Evolutionary conservation across 345 rosid genomes (phyloP), one percentile per base, ranked within the genome.

Genomic region (Theobroma cacao): DNA sequence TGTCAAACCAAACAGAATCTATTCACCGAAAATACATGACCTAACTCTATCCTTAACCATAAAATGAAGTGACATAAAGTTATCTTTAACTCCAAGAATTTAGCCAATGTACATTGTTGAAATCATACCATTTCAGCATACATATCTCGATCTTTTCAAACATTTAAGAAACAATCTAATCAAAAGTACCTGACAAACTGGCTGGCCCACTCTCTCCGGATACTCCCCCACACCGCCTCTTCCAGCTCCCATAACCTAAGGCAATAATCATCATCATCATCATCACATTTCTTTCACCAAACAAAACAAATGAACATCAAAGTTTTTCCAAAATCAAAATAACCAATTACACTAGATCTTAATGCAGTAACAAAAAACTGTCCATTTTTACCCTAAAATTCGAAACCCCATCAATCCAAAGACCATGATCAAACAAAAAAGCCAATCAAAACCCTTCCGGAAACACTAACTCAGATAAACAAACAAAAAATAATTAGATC

Each of bases 141-240:
- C 20, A 48, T 2, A 64, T 14, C 75, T 59, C 43, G 38, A 71
- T 69, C 26, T 74, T 53, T n/a, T 31, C 59, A 50, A 52, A 34
- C 59, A 48, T 47, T 62, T 12, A 24, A 18, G 40, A 52, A 64
- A 77, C 38, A 52, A 58, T 70, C 22, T 68, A 68, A 72, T 30
- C 48, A 7, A 53, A 66, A 75, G 77, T 80, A 97, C 99, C 99
- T 93, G 95, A 80, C 98, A 97, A 61, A 82, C 76, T 0, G 97
- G 95, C 77, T 93, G 92, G 69, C 95, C 98, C 20, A 73, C 78
- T 64, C 98, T 88, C 82, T 94, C 98, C 0, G 98, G 98, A 63
- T 77, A 90, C 76, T 93, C 94, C 22, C 80, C 91, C 47, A 86
- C 88, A 79, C 84, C 87, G 28, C 84, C 82, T 82, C 92, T 87